phyloP scores from a whole-genome alignment of 2,329 filamentous ascomycete genomes.

The Phialemoniopsis sp. region DNA sequence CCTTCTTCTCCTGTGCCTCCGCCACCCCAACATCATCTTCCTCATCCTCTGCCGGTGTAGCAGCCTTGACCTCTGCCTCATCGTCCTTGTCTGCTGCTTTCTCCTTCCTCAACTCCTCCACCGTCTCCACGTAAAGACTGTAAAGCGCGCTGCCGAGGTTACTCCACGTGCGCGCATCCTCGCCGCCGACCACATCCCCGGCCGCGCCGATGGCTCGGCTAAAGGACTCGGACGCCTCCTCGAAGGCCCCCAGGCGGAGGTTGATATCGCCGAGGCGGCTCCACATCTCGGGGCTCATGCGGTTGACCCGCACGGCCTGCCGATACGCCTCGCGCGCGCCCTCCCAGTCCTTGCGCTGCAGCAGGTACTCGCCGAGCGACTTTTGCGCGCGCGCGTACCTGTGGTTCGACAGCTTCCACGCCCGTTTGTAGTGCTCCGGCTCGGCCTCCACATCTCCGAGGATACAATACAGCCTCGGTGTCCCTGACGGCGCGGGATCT shows the following conservation, averaged over 20 bases:
- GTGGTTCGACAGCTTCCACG: slow-evolving; percentile 79
- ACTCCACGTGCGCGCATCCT: slow-evolving; percentile 89
- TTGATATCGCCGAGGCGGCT: slow-evolving; percentile 85
- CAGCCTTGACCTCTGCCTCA: slow-evolving; percentile 4
- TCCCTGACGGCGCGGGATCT: slow-evolving; percentile 70
- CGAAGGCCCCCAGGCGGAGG: slow-evolving; percentile 71
- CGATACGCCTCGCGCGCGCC: slow-evolving; percentile 75
- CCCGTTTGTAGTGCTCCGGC: slow-evolving; percentile 71
- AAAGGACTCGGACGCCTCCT: slow-evolving; percentile 79
- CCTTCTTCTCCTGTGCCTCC: slow-evolving; percentile 13
- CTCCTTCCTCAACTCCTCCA: slow-evolving; percentile 29
- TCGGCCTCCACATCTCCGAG: slow-evolving; percentile 83
- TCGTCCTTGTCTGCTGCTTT: no score
- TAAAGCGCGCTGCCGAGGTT: slow-evolving; percentile 85
- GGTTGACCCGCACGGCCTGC: slow-evolving; percentile 73
- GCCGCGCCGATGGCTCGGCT: slow-evolving; percentile 69
- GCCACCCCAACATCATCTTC: slow-evolving; percentile 21
- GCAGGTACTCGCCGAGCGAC: slow-evolving; percentile 76
- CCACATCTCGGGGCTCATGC: slow-evolving; percentile 81
- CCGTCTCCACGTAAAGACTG: slow-evolving; percentile 56
- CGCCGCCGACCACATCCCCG: slow-evolving; percentile 64
- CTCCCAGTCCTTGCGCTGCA: slow-evolving; percentile 60
- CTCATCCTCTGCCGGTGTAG: slow-evolving; percentile 6
- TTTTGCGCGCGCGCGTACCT: slow-evolving; percentile 85
- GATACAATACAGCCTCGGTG: slow-evolving; percentile 87